phyloP scores from a whole-genome alignment of 352 stramenopile genomes.

The Plasmopara viticola region DNA sequence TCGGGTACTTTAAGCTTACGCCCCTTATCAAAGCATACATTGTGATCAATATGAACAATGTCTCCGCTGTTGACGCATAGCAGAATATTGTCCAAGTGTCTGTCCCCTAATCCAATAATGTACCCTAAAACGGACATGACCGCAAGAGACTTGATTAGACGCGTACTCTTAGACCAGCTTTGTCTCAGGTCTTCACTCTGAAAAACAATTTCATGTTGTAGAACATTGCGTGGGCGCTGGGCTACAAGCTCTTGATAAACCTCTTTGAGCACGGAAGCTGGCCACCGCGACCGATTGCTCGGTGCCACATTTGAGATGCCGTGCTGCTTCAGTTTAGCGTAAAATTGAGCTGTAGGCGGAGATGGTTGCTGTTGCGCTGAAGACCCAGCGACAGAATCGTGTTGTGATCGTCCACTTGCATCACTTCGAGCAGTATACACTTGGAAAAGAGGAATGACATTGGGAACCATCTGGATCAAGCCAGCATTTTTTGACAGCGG shows the following conservation, averaged over 20 bases:
- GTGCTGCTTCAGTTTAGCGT: conserved; percentile 74
- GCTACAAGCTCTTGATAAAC: conserved; percentile 63
- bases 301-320: conserved; percentile 64
- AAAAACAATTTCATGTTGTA: conserved; percentile 56
- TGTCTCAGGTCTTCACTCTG: conserved; percentile 56
- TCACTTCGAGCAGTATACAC: conserved; percentile 58
- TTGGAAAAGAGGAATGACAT: conserved; percentile 78
- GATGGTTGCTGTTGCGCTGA: conserved; percentile 21
- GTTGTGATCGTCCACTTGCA: conserved; percentile 8
- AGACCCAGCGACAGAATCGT: conserved; percentile 13
- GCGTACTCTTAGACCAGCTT: conserved; percentile 45
- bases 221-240: conserved; percentile 53
- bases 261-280: conserved; percentile 46
- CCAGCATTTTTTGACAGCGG: conserved; percentile 72
- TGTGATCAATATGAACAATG: conserved; percentile 91
- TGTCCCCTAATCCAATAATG: conserved; percentile 85
- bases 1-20: conserved; percentile 84
- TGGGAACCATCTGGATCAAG: conserved; percentile 83
- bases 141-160: conserved; percentile 68
- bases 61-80: conserved; percentile 71
- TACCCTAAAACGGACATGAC: conserved; percentile 87
- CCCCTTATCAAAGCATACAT: conserved; percentile 89
- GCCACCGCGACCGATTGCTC: conserved; percentile 61
- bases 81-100: conserved; percentile 90
- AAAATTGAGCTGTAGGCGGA: conserved; percentile 67